Conservation (phyloP, 1,139 yeast genomes). For the Geotrichum bryndzae region DNA sequence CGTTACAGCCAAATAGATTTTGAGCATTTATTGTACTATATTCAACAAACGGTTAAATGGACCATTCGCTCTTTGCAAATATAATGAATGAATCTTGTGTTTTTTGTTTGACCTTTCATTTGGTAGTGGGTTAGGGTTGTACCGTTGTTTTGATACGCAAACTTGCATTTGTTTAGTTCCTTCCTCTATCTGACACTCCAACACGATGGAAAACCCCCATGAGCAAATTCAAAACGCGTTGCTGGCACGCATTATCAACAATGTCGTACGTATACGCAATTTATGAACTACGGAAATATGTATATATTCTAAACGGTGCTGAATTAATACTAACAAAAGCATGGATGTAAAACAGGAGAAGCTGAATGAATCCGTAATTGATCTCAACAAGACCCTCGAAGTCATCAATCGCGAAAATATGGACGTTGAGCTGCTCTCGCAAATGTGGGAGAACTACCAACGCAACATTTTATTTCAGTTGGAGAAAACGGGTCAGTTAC, state of each 20-base stretch:
- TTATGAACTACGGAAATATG: background rate
- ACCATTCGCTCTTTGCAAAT: no score
- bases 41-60: no score
- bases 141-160: background rate
- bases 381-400: slow-evolving; percentile 53
- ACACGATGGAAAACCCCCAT: slow-evolving; percentile 77
- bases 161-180: background rate
- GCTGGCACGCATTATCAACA: slow-evolving; percentile 67
- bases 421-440: slow-evolving; percentile 67
- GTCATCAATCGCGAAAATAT: slow-evolving; percentile 62
- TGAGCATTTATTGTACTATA: no score
- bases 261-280: slow-evolving; percentile 42
- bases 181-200: background rate
- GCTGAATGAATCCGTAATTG: slow-evolving; percentile 63
- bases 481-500: slow-evolving; percentile 61
- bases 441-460: slow-evolving; percentile 76
- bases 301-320: background rate
- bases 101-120: background rate
- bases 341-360: slow-evolving; percentile 41
- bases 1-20: no score
- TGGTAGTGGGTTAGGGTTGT: background rate
- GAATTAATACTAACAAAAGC: background rate
- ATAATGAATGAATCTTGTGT: no score
- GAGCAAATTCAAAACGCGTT: slow-evolving; percentile 79
- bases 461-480: slow-evolving; percentile 66